Conservation (phyloP, 495 filamentous ascomycete species). For the Chaetomidium leptoderma region DNA sequence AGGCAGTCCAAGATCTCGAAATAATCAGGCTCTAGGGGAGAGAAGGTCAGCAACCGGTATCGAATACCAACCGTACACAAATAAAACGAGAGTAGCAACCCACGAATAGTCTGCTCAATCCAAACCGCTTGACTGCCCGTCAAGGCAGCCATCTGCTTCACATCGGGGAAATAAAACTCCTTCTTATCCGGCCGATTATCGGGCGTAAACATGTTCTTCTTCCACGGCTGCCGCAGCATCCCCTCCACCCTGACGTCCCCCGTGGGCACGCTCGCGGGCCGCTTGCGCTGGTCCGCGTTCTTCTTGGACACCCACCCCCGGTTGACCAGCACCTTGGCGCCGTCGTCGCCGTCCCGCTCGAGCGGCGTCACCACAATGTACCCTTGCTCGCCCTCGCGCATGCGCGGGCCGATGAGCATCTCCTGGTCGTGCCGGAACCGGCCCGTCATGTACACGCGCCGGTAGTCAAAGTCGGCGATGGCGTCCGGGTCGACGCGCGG, state of each 20-base stretch:
- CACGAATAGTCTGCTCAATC: slow-evolving; percentile 95
- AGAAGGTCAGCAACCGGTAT: neutral
- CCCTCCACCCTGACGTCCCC: slow-evolving; percentile 76
- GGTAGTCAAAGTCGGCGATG: slow-evolving; percentile 86
- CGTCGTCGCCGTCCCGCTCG: slow-evolving; percentile 52
- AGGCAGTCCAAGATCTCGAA: slow-evolving; percentile 65
- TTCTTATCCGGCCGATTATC: slow-evolving; percentile 74
- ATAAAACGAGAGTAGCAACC: slow-evolving; percentile 21
- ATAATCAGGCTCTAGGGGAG: slow-evolving; percentile 70
- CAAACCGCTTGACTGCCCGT: slow-evolving; percentile 83
- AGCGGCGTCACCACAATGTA: slow-evolving; percentile 88
- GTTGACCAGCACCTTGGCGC: slow-evolving; percentile 68
- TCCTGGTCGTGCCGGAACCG: slow-evolving; percentile 79
- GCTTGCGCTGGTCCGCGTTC: slow-evolving; percentile 55
- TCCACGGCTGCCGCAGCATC: slow-evolving; percentile 81
- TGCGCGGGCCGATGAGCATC: slow-evolving; percentile 90
- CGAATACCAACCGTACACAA: slow-evolving; percentile 6
- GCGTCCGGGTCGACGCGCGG: slow-evolving; percentile 72
- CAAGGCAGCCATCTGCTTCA: slow-evolving; percentile 83
- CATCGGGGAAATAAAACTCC: slow-evolving; percentile 93
- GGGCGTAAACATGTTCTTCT: slow-evolving; percentile 96
- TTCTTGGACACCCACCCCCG: slow-evolving; percentile 85
- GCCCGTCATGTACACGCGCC: slow-evolving; percentile 75
- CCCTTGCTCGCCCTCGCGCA: slow-evolving; percentile 83
- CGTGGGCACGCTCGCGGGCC: slow-evolving; percentile 56